Evolutionary conservation across 441 rosid species (phyloP), one percentile per base, ranked within the genome.

Genomic region (Mallotus repandus): DNA sequence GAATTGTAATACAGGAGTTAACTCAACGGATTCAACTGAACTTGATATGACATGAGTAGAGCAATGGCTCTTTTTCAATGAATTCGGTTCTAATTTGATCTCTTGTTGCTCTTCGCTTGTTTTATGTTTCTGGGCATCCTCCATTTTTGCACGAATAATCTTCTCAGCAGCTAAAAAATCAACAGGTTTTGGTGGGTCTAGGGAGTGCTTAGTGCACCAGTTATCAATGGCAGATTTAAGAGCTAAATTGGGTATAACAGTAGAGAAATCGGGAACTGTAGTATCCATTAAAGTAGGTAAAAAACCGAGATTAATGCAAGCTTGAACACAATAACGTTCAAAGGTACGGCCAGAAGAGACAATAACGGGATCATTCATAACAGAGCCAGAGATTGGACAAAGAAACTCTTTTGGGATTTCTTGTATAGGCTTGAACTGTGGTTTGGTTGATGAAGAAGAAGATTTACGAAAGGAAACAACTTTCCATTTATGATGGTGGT

Each of bases 311-410:
- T 82, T 74, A 74, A 85, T 89, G 29, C 95, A 93, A 72, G 91
- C 93, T 32, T 84, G 75, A 60, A 87, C 89, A 49, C 89, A 88
- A 52, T 80, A 84, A 50, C 94, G 81, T 49, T 95, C 99, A 68
- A 89, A 95, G 35, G 94, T 85, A 81, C 93, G 98, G 43, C 99
- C 99, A 1, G 98, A 95, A 56, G 97, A 82, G 78, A 95, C 95
- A 21, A 95, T 90, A 9, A 91, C 88, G 8, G 99, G 98, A 22
- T 91, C 99, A 0, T 82, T 81, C 99, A 95, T 95, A 74, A 93
- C 75, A 38, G 79, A 80, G 21, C 84, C 88, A 0, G 97, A 90
- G 78, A 95, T 76, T 0, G 93, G 96, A 74, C 99, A 95, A 49
- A 85, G 81, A 64, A 93, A 93, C 65, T 93, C 98, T 13, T 75